phyloP scores from a whole-genome alignment of 305 asterid species.

The Fraxinus sp. region DNA sequence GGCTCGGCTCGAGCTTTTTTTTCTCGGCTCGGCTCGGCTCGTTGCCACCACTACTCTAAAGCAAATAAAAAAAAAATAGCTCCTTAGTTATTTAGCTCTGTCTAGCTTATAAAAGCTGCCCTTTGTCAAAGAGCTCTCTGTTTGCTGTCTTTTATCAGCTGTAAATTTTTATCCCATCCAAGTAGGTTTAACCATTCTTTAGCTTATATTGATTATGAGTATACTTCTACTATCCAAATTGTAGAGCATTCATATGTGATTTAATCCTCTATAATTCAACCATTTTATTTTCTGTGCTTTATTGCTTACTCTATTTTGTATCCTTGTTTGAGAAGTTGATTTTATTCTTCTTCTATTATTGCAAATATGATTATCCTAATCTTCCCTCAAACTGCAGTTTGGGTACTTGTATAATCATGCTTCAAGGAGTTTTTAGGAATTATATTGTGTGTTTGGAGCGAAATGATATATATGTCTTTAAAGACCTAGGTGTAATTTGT shows the following conservation, averaged over 20 bases:
- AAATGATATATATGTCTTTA: slow-evolving; percentile 5
- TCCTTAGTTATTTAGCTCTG: background rate
- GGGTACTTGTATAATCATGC: background rate
- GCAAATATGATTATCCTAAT: background rate
- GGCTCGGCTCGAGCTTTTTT: too few species aligned
- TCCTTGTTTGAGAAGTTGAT: background rate
- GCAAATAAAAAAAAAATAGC: background rate
- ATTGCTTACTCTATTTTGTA: background rate
- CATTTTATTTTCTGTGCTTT: background rate
- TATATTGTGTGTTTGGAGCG: slow-evolving; percentile 1
- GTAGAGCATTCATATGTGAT: background rate
- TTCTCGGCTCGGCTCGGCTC: too few species aligned
- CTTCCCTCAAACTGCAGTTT: background rate
- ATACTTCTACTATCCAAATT: background rate
- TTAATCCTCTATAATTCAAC: background rate
- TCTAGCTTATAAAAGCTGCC: background rate
- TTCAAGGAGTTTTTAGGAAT: background rate
- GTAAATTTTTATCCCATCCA: background rate
- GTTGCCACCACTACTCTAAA: too few species aligned
- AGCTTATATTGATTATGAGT: background rate
- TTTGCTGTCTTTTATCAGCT: background rate
- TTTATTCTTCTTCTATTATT: slow-evolving; percentile 1
- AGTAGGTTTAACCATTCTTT: background rate
- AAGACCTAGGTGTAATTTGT: background rate
- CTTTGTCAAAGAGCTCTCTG: background rate